Base-by-base conservation (phyloP, 2,329 filamentous ascomycete genomes). In the Annulohypoxylon truncatum region DNA sequence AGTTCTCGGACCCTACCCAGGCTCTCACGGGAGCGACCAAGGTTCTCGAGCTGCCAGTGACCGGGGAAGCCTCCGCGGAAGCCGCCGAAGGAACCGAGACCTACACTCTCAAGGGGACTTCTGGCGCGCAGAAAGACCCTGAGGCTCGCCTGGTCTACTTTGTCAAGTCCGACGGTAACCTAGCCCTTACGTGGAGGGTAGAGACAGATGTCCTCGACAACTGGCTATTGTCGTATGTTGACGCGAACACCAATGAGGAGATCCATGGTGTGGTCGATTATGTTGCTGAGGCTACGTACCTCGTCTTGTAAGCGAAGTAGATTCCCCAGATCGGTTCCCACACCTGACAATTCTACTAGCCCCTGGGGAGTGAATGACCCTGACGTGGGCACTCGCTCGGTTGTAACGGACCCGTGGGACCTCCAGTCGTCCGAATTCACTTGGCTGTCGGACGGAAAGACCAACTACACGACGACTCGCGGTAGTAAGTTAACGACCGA, bases 221-320 rank as follows among this genome's bases (percentile, higher is more conserved):
- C 77, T 89, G 85, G 85, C 80, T 89, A n/a, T 75, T 87, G 42
- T 84, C 84, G 1, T 89, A 89, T 70, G 81, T 88, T 29, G 83
- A 88, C 54, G 84, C 85, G 3, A 74, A 76, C 3, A 79, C 79
- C 54, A 82, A 80, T 29, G 78, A 81, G 18, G 75, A 83, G 48
- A 72, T 89, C 7, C 78, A 85, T 51, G 85, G 82, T 54, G 85
- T 87, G 18, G 82, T 87, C 22, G 84, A 89, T 76, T 89, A 87
- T 64, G 83, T 86, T 47, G 79, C 83, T 4, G 84, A 88, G 28
- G 85, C 84, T 1, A 83, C 81, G 7, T 85, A 87, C 72, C 73
- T 84, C 68, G 87, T 89, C 58, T 89, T 84, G 79, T 81, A 71
- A 75, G 79, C 75, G 33, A 13, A 44, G 42, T 6, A 9, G 8